Evolutionary conservation across 2,329 filamentous ascomycete genomes (phyloP).

Genomic region (Bretziella fagacearum): DNA sequence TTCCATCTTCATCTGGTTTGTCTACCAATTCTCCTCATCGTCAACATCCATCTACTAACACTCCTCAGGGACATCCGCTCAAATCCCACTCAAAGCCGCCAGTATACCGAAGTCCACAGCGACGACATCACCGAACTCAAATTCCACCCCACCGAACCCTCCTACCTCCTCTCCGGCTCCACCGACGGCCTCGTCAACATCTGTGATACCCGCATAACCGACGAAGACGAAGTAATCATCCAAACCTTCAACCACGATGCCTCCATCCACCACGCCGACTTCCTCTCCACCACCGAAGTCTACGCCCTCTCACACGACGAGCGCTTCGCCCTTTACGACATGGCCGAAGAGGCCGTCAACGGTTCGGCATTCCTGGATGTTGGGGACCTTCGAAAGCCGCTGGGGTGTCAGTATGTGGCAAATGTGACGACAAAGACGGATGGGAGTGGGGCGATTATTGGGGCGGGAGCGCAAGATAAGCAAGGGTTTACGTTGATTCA

Average conservation of each 20-base stretch:
- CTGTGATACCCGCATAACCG: constrained; percentile 50
- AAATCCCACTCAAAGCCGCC: constrained; percentile 28
- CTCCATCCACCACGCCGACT: constrained; percentile 59
- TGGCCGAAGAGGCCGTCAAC: constrained; percentile 45
- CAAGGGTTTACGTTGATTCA: constrained; percentile 44
- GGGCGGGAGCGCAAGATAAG: constrained; percentile 46
- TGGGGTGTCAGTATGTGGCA: constrained; percentile 59
- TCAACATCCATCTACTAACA: not conserved
- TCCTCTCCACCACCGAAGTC: constrained; percentile 46
- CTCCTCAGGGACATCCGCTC: constrained; percentile 39
- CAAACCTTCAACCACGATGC: constrained; percentile 65
- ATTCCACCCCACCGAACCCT: constrained; percentile 43
- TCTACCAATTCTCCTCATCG: not conserved
- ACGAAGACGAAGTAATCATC: constrained; percentile 62
- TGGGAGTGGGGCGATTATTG: constrained; percentile 41
- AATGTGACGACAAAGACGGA: constrained; percentile 45
- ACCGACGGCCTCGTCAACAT: constrained; percentile 68
- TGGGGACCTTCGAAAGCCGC: constrained; percentile 49
- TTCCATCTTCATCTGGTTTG: constrained; percentile 44
- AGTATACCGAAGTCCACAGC: constrained; percentile 48
- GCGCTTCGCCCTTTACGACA: constrained; percentile 54
- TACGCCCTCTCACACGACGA: constrained; percentile 66
- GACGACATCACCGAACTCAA: constrained; percentile 45
- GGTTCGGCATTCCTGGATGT: constrained; percentile 40
- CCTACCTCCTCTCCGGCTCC: constrained; percentile 55